Conservation (phyloP, 2,329 filamentous ascomycete species). For the Aspergillus fijiensis region DNA sequence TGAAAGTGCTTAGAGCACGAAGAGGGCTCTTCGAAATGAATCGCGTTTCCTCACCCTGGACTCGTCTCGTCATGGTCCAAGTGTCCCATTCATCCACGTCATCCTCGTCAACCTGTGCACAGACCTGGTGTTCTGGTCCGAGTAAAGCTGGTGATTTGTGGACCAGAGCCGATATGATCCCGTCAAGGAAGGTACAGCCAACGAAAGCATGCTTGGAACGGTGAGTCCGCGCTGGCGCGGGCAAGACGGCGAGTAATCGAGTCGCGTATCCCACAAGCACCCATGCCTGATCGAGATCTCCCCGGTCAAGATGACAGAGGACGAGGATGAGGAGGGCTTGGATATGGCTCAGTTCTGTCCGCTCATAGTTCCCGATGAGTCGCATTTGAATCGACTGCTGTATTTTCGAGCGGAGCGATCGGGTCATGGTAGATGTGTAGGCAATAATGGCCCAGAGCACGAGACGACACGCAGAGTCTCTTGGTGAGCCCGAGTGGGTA, state of each 20-base stretch:
- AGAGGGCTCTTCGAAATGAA: not conserved
- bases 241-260: not conserved
- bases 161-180: slow-evolving; percentile 14
- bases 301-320: not conserved
- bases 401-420: not conserved
- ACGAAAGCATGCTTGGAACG: slow-evolving; percentile 15
- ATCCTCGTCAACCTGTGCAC: slow-evolving; percentile 15
- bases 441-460: not conserved
- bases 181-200: slow-evolving; percentile 19
- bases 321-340: not conserved
- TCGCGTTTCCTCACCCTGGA: not conserved
- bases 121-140: slow-evolving; percentile 6
- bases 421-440: not conserved
- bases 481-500: slow-evolving; percentile 28
- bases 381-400: not conserved
- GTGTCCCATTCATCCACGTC: slow-evolving; percentile 22
- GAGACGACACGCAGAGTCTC: not conserved
- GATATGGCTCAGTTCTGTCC: not conserved
- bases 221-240: not conserved
- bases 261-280: not conserved
- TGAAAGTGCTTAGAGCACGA: not conserved
- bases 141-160: slow-evolving; percentile 7
- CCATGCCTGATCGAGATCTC: not conserved
- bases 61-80: slow-evolving; percentile 9
- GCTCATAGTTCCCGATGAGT: not conserved